These are phyloP conservation scores for Leccinum pachyderme DNA, from an alignment of 1,284 basidiomycete species.

Conservation along the genomic window DNA sequence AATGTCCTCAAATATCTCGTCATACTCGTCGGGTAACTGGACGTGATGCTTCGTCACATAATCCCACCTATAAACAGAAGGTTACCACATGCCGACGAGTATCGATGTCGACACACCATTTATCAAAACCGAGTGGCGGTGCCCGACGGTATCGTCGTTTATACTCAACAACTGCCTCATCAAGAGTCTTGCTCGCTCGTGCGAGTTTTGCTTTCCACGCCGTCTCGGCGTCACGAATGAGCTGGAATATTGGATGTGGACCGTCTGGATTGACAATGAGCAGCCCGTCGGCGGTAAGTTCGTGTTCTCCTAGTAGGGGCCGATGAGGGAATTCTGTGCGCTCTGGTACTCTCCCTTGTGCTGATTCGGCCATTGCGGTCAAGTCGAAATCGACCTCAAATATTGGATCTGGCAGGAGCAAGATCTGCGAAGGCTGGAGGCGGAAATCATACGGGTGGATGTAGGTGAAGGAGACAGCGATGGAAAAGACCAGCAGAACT, in stretches of 20 bases:
- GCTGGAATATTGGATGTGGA: conserved; percentile 43
- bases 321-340: background rate
- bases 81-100: background rate
- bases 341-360: background rate
- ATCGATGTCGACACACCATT: conserved; percentile 41
- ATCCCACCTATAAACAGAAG: conserved; percentile 43
- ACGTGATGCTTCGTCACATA: conserved; percentile 55
- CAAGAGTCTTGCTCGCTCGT: conserved; percentile 45
- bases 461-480: background rate
- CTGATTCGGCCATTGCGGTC: background rate
- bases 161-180: conserved; percentile 46
- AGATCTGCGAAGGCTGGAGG: background rate
- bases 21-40: conserved; percentile 58
- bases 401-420: background rate
- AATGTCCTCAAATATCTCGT: conserved; percentile 52
- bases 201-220: conserved; percentile 41
- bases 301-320: conserved; percentile 20
- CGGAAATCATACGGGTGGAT: background rate
- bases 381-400: background rate
- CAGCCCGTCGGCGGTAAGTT: conserved; percentile 27
- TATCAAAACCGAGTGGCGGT: conserved; percentile 56
- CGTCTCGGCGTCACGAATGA: conserved; percentile 41
- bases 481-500: conserved; percentile 1
- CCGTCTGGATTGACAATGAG: conserved; percentile 34
- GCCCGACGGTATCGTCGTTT: conserved; percentile 43